Percentiles rank a stretch among this genome's conserved stretches.
Evolutionary conservation across 139 green algal genomes (phyloP).

Genomic region (Chlorella vulgaris): DNA sequence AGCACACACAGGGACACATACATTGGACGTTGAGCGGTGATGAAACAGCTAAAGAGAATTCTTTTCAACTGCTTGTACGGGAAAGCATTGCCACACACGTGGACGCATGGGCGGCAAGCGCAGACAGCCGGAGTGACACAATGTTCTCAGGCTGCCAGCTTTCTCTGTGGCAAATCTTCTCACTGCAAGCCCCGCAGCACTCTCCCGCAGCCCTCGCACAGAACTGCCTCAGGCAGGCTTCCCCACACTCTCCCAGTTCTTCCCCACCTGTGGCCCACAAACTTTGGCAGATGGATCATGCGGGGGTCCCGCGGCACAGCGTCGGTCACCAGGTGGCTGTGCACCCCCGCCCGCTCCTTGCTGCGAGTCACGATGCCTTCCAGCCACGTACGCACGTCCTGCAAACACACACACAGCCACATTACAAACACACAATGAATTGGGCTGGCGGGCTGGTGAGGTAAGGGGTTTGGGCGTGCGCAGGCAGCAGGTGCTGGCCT

Average conservation of each 20-base stretch:
- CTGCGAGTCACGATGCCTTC: constrained; percentile 39
- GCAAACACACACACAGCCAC: not conserved
- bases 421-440: not conserved
- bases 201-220: too few species aligned
- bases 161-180: too few species aligned
- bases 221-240: too few species aligned
- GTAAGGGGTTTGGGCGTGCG: too few species aligned
- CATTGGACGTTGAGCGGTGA: not conserved
- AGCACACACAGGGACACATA: not conserved
- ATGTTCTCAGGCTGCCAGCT: too few species aligned
- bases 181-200: too few species aligned
- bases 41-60: too few species aligned
- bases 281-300: constrained; percentile 39
- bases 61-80: too few species aligned
- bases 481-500: too few species aligned
- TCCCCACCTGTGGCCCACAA: constrained; percentile 42
- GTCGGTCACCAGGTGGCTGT: constrained; percentile 43
- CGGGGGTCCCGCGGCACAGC: constrained; percentile 22
- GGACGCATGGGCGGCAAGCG: too few species aligned
- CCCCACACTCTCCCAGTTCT: not conserved
- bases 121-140: too few species aligned
- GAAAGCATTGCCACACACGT: too few species aligned
- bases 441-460: not conserved
- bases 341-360: constrained; percentile 38
- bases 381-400: constrained; percentile 46